Conservation (phyloP, 805 yeast species). For the Kluyveromyces dobzhanskii region DNA sequence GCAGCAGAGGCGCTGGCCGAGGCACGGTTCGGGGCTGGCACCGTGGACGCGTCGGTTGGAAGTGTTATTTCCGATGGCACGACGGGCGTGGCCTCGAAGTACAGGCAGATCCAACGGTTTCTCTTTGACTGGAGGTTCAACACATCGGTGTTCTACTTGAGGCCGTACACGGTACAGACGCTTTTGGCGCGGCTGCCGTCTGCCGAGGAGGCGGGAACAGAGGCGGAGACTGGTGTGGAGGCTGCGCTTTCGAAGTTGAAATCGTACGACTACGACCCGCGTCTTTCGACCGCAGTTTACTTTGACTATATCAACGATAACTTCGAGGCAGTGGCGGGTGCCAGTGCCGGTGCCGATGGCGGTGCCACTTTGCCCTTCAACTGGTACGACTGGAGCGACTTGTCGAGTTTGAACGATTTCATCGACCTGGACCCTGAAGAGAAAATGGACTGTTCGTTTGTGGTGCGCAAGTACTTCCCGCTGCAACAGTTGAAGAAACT, state of each 20-base stretch:
- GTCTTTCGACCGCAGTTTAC: slow-evolving; percentile 7
- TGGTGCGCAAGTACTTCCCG: slow-evolving; percentile 19
- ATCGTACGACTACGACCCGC: slow-evolving; percentile 9
- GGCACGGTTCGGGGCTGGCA: too few relatives aligned
- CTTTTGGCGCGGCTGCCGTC: slow-evolving; percentile 4
- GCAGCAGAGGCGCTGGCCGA: too few relatives aligned
- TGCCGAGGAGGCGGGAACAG: neutral
- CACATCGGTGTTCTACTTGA: slow-evolving; percentile 7
- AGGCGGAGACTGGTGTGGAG: neutral
- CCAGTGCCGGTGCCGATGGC: neutral
- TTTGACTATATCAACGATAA: slow-evolving; percentile 4
- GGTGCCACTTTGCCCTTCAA: slow-evolving; percentile 36
- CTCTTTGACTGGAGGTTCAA: slow-evolving; percentile 3
- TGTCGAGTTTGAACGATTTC: slow-evolving; percentile 27
- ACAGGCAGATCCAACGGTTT: neutral
- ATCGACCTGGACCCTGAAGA: slow-evolving; percentile 31
- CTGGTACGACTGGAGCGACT: slow-evolving; percentile 52
- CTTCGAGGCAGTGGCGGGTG: neutral
- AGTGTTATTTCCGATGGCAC: too few relatives aligned
- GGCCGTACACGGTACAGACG: slow-evolving; percentile 6
- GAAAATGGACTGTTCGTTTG: slow-evolving; percentile 14
- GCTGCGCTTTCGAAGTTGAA: slow-evolving; percentile 6
- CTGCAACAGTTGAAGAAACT: slow-evolving; percentile 10
- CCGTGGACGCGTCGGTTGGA: too few relatives aligned
- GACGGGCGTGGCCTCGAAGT: too few relatives aligned